Evolutionary conservation across 208 protist species (phyloP).

Genomic region (Entamoeba dispar): DNA sequence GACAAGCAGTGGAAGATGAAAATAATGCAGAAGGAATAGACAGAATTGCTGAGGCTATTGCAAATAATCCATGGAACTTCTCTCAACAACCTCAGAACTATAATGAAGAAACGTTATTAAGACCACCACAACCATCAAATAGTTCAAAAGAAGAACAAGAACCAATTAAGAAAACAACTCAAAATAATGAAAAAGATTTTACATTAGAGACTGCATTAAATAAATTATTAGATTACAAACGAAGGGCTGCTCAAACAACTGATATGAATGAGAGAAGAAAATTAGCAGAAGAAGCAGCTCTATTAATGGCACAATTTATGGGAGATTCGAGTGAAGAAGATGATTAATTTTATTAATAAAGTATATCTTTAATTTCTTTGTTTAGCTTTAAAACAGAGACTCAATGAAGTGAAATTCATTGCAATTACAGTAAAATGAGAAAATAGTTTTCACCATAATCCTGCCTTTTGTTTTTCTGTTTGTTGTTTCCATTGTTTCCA

Average conservation of each 20-base stretch:
- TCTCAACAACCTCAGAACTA: not conserved
- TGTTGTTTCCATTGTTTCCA: not conserved
- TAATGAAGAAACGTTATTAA: too few species aligned
- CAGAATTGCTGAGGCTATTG: not conserved
- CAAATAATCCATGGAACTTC: not conserved
- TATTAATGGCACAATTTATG: not conserved
- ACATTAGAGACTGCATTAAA: not conserved
- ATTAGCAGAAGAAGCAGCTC: not conserved
- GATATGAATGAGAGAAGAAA: not conserved
- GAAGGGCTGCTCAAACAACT: not conserved
- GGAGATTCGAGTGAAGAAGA: not conserved
- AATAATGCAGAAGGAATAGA: not conserved
- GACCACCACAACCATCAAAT: too few species aligned
- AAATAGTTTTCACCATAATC: not conserved
- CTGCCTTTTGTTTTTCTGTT: not conserved
- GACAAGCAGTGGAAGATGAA: not conserved
- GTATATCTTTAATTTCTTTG: not conserved
- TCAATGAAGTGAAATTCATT: too few species aligned
- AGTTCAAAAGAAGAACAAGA: not conserved
- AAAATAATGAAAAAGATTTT: not conserved
- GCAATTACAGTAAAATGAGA: too few species aligned
- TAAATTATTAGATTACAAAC: not conserved
- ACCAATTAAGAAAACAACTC: not conserved
- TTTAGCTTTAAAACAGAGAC: too few species aligned
- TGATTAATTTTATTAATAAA: not conserved